These are phyloP conservation scores for Carpinus viminea DNA, from an alignment of 306 rosid species.

Conservation along the genomic window DNA sequence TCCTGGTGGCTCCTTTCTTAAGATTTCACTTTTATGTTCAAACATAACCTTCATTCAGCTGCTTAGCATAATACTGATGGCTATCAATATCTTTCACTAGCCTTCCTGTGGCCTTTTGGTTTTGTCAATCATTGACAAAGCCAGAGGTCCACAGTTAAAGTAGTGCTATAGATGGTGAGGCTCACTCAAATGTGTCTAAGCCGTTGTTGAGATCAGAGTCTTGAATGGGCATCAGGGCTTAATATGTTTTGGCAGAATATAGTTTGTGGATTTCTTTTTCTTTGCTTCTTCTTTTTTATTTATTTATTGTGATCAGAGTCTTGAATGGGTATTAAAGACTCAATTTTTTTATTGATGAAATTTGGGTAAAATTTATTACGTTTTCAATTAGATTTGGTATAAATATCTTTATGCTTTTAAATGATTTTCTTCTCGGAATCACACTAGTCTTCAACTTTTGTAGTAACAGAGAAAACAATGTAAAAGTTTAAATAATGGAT, in stretches of 20 bases:
- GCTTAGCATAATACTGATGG: conserved; percentile 3
- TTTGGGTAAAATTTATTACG: neutral
- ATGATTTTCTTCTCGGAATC: neutral
- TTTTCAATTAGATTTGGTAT: neutral
- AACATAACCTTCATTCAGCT: conserved; percentile 7
- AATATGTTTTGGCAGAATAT: neutral
- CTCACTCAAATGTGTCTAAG: neutral
- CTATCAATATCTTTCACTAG: conserved; percentile 1
- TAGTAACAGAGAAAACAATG: neutral
- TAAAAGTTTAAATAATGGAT: neutral
- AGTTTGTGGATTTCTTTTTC: neutral
- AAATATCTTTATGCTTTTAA: neutral
- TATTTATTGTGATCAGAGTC: too few species aligned
- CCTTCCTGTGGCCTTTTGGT: neutral
- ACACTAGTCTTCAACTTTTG: neutral
- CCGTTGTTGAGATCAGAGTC: neutral
- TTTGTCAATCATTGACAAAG: neutral
- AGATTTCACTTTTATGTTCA: conserved; percentile 14
- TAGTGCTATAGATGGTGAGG: neutral
- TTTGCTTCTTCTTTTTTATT: neutral
- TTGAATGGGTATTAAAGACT: too few species aligned
- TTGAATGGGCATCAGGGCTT: neutral
- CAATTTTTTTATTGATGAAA: neutral
- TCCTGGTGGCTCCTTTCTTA: neutral
- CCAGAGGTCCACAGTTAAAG: neutral